Conservation (phyloP, 495 filamentous ascomycete species). For the Bacidia rubella region DNA sequence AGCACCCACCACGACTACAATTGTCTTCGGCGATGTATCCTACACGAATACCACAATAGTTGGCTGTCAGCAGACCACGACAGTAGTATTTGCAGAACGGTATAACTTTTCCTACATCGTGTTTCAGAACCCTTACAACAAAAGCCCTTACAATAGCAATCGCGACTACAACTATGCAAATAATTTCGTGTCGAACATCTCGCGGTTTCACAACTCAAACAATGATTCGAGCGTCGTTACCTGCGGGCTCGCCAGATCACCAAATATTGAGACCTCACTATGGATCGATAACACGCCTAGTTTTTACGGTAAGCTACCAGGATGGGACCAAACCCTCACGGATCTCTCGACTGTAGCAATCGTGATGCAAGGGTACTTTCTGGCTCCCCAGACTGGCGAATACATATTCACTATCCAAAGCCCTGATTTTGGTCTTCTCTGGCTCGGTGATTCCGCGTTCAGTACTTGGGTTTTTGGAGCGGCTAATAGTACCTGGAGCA, state of each 20-base stretch:
- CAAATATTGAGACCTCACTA: background rate
- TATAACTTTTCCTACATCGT: background rate
- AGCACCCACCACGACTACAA: background rate
- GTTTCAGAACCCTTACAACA: background rate
- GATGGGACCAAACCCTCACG: background rate
- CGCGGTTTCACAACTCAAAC: background rate
- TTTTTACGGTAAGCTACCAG: background rate
- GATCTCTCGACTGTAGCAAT: background rate
- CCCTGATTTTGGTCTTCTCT: background rate
- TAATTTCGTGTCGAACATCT: background rate
- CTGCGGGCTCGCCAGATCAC: background rate
- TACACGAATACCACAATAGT: background rate
- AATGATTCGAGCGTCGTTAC: background rate
- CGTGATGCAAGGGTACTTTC: background rate
- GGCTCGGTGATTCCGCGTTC: background rate
- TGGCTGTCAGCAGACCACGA: background rate
- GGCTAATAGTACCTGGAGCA: background rate
- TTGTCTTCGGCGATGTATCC: background rate
- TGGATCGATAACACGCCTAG: background rate
- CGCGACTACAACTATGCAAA: background rate
- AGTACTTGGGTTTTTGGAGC: background rate
- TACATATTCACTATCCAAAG: background rate
- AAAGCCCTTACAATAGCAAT: background rate
- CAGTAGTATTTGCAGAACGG: background rate
- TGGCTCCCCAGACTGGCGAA: background rate